Conservation (phyloP, 2,329 filamentous ascomycete species). For the Colletotrichum musae region DNA sequence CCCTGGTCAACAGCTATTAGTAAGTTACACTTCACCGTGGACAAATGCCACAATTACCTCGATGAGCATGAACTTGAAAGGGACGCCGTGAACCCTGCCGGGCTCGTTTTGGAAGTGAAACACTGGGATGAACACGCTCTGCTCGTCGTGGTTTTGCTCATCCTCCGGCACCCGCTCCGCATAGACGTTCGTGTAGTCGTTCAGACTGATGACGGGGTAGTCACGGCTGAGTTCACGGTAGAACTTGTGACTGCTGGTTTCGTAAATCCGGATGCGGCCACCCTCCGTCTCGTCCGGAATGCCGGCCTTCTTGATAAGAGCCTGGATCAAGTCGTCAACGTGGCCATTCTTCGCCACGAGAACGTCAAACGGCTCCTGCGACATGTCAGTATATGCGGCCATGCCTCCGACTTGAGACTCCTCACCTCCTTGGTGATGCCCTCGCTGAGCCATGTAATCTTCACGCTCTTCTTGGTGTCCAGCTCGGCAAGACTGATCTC, state of each 20-base stretch:
- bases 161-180: constrained; percentile 86
- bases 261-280: constrained; percentile 83
- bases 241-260: constrained; percentile 86
- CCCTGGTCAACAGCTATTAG: constrained; percentile 63
- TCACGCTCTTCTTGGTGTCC: constrained; percentile 91
- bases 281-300: constrained; percentile 80
- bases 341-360: constrained; percentile 90
- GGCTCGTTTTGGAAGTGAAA: constrained; percentile 96
- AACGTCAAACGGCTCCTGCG: constrained; percentile 81
- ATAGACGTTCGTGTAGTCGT: constrained; percentile 86
- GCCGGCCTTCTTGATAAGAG: constrained; percentile 84
- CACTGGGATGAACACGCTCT: constrained; percentile 76
- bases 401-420: constrained; percentile 3
- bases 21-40: neutral
- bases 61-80: constrained; percentile 90
- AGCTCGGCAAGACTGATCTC: constrained; percentile 95
- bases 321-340: constrained; percentile 82
- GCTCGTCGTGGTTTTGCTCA: constrained; percentile 70
- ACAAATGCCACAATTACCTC: constrained; percentile 69
- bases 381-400: neutral
- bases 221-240: constrained; percentile 82
- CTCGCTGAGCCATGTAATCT: constrained; percentile 87
- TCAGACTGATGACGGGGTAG: constrained; percentile 83
- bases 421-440: constrained; percentile 91
- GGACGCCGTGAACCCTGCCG: constrained; percentile 86